Evolutionary conservation across 2,329 filamentous ascomycete species (phyloP), one percentile per base, ranked within the genome.

Genomic region (Colletotrichum spinosum): DNA sequence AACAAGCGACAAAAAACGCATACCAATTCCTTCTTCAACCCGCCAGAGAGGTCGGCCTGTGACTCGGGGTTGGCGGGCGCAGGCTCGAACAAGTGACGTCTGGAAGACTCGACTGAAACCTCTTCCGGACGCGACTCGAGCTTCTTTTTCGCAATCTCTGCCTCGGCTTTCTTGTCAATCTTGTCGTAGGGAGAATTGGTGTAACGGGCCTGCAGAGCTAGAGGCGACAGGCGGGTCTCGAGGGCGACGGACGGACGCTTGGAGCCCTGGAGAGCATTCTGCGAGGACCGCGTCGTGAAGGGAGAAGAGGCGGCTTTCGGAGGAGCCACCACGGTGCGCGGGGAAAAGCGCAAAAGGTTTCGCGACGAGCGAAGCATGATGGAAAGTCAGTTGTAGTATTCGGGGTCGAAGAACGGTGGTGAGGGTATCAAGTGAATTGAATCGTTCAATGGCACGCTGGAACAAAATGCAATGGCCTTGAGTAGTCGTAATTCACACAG

Each of bases 21-120:
- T 82, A 92, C 90, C 73, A 92, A 73, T 52, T 87, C 85, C 35
- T 81, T 74, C 56, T 78, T 78, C 0, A 87, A 60, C 6, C 76
- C 78, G 2, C 74, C 71, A 1, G 58, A 45, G 9, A 82, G 73
- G 3, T 75, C 70, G 17, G 74, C 69, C 2, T 74, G 68, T 9
- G 59, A 61, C 2, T 55, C 49, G 1, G 69, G 54, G 7, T 69
- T 53, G 57, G 51, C 63, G 55, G 74, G 70, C 69, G 62, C 60
- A 50, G 76, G 70, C 73, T 87, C 81, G 44, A 85, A 77, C 52
- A 86, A 76, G 68, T 83, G 80, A 60, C 86, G 83, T 13, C 83
- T 78, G 10, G 79, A 81, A 2, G 90, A 94, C 46, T 81, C 82
- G 25, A 78, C 77, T 0, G 88, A 86, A 0, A 94, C 90, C 7